phyloP scores from a whole-genome alignment of 2,329 filamentous ascomycete species.

The Akanthomyces muscarius region DNA sequence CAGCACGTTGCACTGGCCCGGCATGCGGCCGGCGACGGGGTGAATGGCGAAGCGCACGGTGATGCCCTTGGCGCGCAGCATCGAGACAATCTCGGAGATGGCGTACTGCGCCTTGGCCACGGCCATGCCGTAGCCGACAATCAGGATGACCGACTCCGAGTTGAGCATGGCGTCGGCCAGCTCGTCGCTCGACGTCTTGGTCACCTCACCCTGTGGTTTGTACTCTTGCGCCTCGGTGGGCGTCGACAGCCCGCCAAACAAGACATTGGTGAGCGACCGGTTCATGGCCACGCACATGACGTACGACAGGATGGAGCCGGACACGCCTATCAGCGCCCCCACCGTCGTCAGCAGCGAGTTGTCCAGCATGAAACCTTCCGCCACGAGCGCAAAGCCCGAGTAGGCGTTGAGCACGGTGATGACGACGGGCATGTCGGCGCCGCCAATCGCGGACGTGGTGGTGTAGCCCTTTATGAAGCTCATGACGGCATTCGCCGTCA shows the following conservation, averaged over 20 bases:
- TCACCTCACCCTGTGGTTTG: conserved; percentile 77
- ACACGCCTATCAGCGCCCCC: conserved; percentile 82
- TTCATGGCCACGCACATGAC: conserved; percentile 92
- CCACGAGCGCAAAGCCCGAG: conserved; percentile 83
- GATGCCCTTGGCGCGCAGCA: conserved; percentile 69
- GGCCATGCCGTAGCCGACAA: conserved; percentile 91
- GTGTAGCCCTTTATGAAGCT: conserved; percentile 86
- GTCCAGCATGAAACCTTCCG: conserved; percentile 87
- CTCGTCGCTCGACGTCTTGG: conserved; percentile 74
- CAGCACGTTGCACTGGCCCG: conserved; percentile 87
- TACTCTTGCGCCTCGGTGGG: conserved; percentile 56
- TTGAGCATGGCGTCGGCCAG: conserved; percentile 70
- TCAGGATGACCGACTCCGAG: conserved; percentile 81
- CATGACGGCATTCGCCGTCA: conserved; percentile 70
- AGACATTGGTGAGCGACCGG: conserved; percentile 78
- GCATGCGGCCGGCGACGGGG: conserved; percentile 87
- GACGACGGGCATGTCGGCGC: conserved; percentile 91
- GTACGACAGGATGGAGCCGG: conserved; percentile 83
- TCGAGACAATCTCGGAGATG: conserved; percentile 74
- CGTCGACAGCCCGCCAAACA: conserved; percentile 66
- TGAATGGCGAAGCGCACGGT: conserved; percentile 88
- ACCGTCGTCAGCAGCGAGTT: conserved; percentile 82
- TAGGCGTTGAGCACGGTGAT: conserved; percentile 90
- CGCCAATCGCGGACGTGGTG: conserved; percentile 82
- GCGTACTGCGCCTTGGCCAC: conserved; percentile 92